Percentiles rank a stretch among this genome's conserved stretches.
phyloP scores from a whole-genome alignment of 441 rosid genomes.

The Lepidium campestre region DNA sequence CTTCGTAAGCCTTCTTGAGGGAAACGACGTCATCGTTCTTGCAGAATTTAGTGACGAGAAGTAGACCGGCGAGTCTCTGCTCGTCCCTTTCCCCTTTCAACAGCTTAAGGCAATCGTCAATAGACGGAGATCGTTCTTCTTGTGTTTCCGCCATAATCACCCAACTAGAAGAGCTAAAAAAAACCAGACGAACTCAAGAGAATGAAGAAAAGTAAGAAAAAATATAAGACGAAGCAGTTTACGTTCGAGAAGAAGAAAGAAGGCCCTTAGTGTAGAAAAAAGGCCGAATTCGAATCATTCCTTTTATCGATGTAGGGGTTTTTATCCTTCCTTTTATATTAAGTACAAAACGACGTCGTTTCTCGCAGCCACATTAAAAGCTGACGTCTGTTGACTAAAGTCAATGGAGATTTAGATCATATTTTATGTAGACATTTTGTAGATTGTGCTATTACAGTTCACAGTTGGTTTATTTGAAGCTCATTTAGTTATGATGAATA shows the following conservation, averaged over 20 bases:
- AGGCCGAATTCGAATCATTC: too few relatives aligned
- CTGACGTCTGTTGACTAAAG: too few relatives aligned
- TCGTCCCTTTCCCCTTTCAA: slow-evolving; percentile 85
- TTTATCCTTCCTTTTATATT: too few relatives aligned
- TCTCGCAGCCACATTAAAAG: too few relatives aligned
- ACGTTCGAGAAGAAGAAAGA: background rate
- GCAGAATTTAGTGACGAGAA: slow-evolving; percentile 75
- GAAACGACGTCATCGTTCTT: slow-evolving; percentile 53
- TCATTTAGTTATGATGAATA: background rate
- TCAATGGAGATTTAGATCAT: too few relatives aligned
- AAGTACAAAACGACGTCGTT: too few relatives aligned
- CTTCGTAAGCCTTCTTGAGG: slow-evolving; percentile 55
- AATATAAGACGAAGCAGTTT: background rate
- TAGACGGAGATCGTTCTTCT: slow-evolving; percentile 37
- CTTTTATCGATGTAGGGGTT: too few relatives aligned
- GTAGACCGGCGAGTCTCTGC: slow-evolving; percentile 90
- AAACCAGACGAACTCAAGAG: background rate
- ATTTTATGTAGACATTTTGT: too few relatives aligned
- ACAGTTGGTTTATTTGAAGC: too few relatives aligned
- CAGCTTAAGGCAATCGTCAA: slow-evolving; percentile 73
- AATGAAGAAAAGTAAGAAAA: background rate
- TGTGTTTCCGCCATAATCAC: slow-evolving; percentile 28
- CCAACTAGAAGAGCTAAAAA: background rate
- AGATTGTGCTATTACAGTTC: too few relatives aligned
- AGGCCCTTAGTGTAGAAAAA: too few relatives aligned